Conservation (phyloP, 2,329 filamentous ascomycete species). For the Pseudocercospora cruenta region DNA sequence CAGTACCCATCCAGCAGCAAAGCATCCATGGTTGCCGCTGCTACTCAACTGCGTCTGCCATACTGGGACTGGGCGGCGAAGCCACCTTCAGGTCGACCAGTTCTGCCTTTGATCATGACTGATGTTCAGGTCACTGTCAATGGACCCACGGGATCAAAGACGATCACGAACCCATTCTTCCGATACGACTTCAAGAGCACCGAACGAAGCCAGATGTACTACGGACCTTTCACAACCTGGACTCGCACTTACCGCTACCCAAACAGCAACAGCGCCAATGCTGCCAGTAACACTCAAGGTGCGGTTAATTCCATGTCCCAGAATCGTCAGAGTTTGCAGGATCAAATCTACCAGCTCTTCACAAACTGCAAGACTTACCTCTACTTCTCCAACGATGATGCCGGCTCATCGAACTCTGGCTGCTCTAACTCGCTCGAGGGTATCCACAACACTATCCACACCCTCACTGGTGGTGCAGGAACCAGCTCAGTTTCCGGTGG, state of each 20-base stretch:
- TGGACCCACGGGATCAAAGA: conserved; percentile 26
- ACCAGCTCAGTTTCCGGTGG: conserved; percentile 25
- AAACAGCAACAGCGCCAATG: conserved; percentile 26
- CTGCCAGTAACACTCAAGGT: conserved; percentile 21
- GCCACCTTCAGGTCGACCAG: conserved; percentile 15
- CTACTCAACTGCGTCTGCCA: conserved; percentile 30
- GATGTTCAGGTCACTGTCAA: conserved; percentile 29
- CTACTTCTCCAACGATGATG: conserved; percentile 33
- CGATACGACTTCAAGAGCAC: conserved; percentile 31
- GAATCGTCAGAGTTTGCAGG: conserved; percentile 27
- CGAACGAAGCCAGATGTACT: conserved; percentile 23
- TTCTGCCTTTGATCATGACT: conserved; percentile 29
- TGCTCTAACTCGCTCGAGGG: conserved; percentile 33
- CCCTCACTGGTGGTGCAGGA: conserved; percentile 29
- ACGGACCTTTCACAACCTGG: conserved; percentile 31
- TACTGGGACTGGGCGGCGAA: conserved; percentile 37
- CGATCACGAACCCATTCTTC: conserved; percentile 35
- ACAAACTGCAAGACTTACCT: conserved; percentile 31
- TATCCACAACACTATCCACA: conserved; percentile 36
- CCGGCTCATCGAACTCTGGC: conserved; percentile 22
- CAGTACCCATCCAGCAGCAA: conserved; percentile 20
- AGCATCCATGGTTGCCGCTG: conserved; percentile 25
- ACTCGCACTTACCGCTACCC: conserved; percentile 31
- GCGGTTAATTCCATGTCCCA: conserved; percentile 25
- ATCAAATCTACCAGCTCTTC: conserved; percentile 35